Conservation (phyloP, 2,329 filamentous ascomycete species). For the Exserohilum rostratum region DNA sequence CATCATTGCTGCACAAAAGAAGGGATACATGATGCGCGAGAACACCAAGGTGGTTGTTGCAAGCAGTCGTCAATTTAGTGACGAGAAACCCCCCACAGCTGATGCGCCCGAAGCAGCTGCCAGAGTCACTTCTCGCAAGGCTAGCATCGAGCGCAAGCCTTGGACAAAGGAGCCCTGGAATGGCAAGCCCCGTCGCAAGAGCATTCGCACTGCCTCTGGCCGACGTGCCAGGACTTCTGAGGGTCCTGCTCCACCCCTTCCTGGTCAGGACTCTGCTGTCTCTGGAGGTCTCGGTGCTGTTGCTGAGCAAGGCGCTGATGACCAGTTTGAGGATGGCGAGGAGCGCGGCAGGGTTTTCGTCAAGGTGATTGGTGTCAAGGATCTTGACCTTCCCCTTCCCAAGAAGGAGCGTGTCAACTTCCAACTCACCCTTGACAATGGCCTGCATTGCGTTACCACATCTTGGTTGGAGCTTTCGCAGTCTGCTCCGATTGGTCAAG, state of each 20-base stretch:
- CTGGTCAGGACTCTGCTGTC: constrained; percentile 84
- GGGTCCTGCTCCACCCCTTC: constrained; percentile 79
- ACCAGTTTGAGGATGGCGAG: constrained; percentile 74
- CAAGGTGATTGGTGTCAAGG: constrained; percentile 98
- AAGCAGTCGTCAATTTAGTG: constrained; percentile 67
- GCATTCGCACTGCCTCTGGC: constrained; percentile 63
- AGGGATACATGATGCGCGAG: constrained; percentile 97
- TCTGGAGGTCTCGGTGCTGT: constrained; percentile 66
- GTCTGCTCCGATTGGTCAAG: constrained; percentile 93
- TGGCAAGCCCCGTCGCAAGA: constrained; percentile 72
- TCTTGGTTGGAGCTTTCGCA: constrained; percentile 91
- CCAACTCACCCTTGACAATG: constrained; percentile 96
- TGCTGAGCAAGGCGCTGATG: constrained; percentile 70
- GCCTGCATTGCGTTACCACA: constrained; percentile 95
- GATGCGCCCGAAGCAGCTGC: constrained; percentile 51
- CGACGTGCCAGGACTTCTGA: constrained; percentile 62
- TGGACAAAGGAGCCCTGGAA: constrained; percentile 99
- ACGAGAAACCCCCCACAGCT: constrained; percentile 66
- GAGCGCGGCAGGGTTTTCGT: constrained; percentile 93
- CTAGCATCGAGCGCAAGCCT: constrained; percentile 70
- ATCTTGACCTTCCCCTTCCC: constrained; percentile 88
- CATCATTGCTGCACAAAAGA: constrained; percentile 97
- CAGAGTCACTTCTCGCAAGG: constrained; percentile 75
- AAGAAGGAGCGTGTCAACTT: constrained; percentile 91
- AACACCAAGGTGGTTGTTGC: constrained; percentile 97